Evolutionary conservation across 371 early-diverging fungal species (phyloP), one percentile per base, ranked within the genome.

Genomic region (Lichtheimia corymbifera): DNA sequence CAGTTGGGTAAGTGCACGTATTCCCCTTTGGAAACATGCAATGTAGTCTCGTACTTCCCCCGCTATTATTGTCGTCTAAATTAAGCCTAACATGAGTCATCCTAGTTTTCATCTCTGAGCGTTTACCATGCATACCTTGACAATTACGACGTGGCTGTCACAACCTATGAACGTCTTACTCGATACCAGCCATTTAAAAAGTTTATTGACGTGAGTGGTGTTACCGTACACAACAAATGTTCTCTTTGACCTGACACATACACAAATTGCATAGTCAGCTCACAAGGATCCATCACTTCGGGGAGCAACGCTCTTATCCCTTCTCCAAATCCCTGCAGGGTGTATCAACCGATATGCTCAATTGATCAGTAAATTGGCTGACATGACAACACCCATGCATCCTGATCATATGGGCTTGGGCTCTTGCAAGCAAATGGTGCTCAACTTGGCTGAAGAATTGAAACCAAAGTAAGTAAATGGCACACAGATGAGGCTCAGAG

Each of bases 101-200:
- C 13, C n/a, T 44, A 79, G 80, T 71, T 74, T 66, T 71, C 72
- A n/a, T 51, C 58, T 14, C 41, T 79, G 27, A 58, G 67, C 5
- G 59, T 65, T n/a, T 79, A 79, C 45, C 64, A 62, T 28, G 53
- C 52, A 7, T 79, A 76, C 53, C 55, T 76, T 7, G 67, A 68
- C 12, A 74, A 79, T 53, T 79, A 79, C 51, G 74, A 54, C 58
- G 65, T 72, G 14, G 65, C 73, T 9, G 62, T 79, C 9, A 73
- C 76, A 20, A 79, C 76, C 4, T 74, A 72, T 61, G 80, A 79
- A 44, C 63, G 76, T 24, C 57, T 79, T 12, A 63, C 71, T 22
- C 58, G 72, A 55, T 76, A 74, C 43, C 71, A 72, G 44, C 76
- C 80, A 3, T 79, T 79, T 35, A 76, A 76, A 52, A 79, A 79